Conservation (phyloP, 768 basidiomycete species). For the Gloeophyllum trabeum region DNA sequence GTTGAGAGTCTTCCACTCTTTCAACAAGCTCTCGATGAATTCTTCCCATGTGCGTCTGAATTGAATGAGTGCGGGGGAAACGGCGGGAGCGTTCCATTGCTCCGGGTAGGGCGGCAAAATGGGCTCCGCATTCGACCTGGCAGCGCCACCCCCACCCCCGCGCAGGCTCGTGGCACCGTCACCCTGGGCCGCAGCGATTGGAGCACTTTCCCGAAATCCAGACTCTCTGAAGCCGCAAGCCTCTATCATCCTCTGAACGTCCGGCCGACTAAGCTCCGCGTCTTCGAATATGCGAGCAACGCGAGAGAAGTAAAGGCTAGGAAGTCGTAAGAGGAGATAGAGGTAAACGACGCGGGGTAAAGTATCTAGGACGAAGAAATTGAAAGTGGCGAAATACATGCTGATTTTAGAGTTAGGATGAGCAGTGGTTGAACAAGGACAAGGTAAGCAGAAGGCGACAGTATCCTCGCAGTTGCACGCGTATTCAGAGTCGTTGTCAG, state of each 20-base stretch:
- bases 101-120: conserved; percentile 19
- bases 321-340: conserved; percentile 50
- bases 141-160: neutral
- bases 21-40: conserved; percentile 57
- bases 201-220: conserved; percentile 1
- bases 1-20: conserved; percentile 72
- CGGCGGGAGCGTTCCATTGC: conserved; percentile 30
- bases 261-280: conserved; percentile 66
- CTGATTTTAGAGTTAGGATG: neutral
- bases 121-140: conserved; percentile 3
- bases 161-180: neutral
- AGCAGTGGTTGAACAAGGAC: neutral
- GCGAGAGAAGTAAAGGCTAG: conserved; percentile 69
- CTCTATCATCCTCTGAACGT: conserved; percentile 37
- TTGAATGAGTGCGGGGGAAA: conserved; percentile 50
- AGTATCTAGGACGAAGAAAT: conserved; percentile 21
- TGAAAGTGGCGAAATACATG: conserved; percentile 2
- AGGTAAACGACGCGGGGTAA: conserved; percentile 33
- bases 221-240: conserved; percentile 5
- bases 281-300: conserved; percentile 70
- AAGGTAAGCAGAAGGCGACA: neutral
- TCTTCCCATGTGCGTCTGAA: conserved; percentile 62
- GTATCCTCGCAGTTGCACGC: neutral
- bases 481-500: neutral
- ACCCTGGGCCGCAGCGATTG: neutral